phyloP scores from a whole-genome alignment of 2,329 filamentous ascomycete species.

The Cordyceps tenuipes region DNA sequence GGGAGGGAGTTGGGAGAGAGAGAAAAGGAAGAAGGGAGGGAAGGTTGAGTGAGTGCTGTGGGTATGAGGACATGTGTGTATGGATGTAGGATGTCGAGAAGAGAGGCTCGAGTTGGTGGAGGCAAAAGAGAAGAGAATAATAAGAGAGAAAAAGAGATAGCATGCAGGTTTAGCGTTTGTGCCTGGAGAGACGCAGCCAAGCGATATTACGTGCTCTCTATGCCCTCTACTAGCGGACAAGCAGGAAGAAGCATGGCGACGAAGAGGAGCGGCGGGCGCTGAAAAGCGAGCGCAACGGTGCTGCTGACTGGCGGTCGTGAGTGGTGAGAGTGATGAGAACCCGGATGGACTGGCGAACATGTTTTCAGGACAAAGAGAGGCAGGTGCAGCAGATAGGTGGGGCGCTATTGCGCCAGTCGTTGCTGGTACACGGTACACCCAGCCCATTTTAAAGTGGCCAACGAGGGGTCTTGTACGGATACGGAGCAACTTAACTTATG shows the following conservation, averaged over 20 bases:
- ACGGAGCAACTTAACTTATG: no score
- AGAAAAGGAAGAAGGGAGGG: neutral
- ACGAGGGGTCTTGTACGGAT: no score
- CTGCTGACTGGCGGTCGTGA: neutral
- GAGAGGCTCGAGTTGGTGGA: neutral
- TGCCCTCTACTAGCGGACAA: neutral
- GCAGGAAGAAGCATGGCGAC: neutral
- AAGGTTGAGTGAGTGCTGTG: neutral
- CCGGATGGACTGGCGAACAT: conserved; percentile 8
- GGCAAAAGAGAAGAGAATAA: neutral
- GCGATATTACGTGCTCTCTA: conserved; percentile 7
- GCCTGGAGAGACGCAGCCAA: conserved; percentile 3
- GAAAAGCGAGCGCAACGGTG: neutral
- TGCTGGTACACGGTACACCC: neutral
- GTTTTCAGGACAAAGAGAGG: conserved; percentile 4
- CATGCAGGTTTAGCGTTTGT: conserved; percentile 1
- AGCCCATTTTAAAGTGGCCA: no score
- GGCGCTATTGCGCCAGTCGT: neutral
- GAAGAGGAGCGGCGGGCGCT: neutral
- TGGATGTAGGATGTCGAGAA: neutral
- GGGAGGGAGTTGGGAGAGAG: neutral
- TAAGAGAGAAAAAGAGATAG: neutral
- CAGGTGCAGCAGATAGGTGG: neutral
- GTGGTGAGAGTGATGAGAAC: conserved; percentile 10
- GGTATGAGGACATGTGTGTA: neutral